Conservation (phyloP, 805 yeast species). For the Brettanomyces bruxellensis region DNA sequence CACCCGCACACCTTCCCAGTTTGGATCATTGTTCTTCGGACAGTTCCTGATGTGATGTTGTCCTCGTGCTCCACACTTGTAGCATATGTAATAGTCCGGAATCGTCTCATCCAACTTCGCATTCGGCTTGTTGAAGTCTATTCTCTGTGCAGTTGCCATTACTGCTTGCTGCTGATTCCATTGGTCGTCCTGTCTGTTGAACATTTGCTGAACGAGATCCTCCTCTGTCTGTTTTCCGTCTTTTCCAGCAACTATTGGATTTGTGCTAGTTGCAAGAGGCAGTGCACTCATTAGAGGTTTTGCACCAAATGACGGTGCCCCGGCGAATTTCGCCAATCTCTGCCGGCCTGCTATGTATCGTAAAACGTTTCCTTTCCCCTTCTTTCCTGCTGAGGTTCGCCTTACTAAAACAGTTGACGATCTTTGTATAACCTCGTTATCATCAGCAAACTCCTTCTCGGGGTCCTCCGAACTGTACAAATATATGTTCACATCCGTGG, state of each 20-base stretch:
- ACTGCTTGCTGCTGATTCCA: constrained; percentile 94
- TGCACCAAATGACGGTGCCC: constrained; percentile 10
- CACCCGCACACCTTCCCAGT: constrained; percentile 85
- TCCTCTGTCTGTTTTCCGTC: constrained; percentile 46
- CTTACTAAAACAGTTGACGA: constrained; percentile 77
- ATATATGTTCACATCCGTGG: constrained; percentile 73
- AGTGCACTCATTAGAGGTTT: constrained; percentile 11
- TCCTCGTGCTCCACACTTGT: constrained; percentile 90
- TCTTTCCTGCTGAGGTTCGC: constrained; percentile 58
- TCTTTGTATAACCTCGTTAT: constrained; percentile 83
- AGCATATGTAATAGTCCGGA: constrained; percentile 94
- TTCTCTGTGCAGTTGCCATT: constrained; percentile 78
- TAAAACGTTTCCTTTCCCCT: constrained; percentile 49
- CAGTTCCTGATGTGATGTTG: constrained; percentile 93
- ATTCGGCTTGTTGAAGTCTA: constrained; percentile 25
- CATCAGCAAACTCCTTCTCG: constrained; percentile 64
- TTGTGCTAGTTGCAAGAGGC: constrained; percentile 13
- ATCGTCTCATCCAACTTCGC: constrained; percentile 61
- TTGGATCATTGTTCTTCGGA: constrained; percentile 89
- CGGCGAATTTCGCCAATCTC: constrained; percentile 24
- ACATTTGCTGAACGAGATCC: constrained; percentile 83
- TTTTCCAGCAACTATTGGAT: constrained; percentile 2
- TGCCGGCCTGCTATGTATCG: constrained; percentile 72
- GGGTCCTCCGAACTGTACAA: constrained; percentile 52
- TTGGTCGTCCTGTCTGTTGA: constrained; percentile 84